A percentile compares a stretch with the other conserved stretches of the same genome.
Conservation (phyloP, 345 rosid species). For the Reutealis trisperma region DNA sequence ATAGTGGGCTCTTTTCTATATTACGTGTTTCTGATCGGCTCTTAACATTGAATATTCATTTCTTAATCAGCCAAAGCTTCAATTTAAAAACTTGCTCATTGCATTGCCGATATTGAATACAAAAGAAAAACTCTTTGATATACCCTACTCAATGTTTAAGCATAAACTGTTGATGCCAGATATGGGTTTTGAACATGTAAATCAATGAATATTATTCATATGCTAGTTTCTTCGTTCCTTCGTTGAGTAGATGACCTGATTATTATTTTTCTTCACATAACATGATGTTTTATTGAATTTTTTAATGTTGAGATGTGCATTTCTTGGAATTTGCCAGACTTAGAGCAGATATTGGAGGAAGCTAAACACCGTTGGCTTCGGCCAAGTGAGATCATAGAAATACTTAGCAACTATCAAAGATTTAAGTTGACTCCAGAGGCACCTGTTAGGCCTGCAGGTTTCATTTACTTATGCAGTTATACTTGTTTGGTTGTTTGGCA, state of each 20-base stretch:
- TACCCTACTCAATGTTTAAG: not conserved
- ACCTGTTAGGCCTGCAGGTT: slow-evolving; percentile 56
- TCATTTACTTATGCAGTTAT: not conserved
- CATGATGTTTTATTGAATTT: too few relatives aligned
- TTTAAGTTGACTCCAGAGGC: slow-evolving; percentile 46
- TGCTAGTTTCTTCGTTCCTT: not conserved
- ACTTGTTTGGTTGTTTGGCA: not conserved
- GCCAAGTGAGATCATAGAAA: slow-evolving; percentile 58
- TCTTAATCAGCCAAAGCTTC: too few relatives aligned
- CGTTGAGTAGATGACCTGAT: not conserved
- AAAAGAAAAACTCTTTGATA: too few relatives aligned
- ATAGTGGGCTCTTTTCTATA: not conserved
- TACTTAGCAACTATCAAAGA: slow-evolving; percentile 45
- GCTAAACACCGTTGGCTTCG: slow-evolving; percentile 67
- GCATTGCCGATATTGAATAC: too few relatives aligned
- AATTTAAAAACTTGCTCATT: too few relatives aligned
- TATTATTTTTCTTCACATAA: not conserved
- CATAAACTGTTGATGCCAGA: not conserved
- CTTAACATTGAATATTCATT: too few relatives aligned
- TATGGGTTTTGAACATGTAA: not conserved
- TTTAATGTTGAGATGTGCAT: not conserved
- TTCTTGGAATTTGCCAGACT: slow-evolving; percentile 6
- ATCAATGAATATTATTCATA: not conserved
- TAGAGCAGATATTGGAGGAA: slow-evolving; percentile 19
- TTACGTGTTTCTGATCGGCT: not conserved